Percentiles rank a stretch among this genome's conserved stretches.
Evolutionary conservation across 2,329 filamentous ascomycete genomes (phyloP).

Genomic region (Ramichloridium luteum): DNA sequence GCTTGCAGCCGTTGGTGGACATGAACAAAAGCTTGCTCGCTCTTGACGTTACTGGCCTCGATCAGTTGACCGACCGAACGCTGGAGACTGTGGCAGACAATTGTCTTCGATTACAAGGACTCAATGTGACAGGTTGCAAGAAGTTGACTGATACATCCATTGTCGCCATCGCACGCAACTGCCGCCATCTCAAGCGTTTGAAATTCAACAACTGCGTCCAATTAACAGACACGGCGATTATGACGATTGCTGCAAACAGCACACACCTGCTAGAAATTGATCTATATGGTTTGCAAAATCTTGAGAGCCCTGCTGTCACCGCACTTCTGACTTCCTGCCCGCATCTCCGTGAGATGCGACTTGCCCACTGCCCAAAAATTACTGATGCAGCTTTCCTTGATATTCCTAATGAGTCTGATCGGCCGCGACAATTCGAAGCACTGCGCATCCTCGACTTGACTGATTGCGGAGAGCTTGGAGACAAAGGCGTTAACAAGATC

Average conservation of each 20-base stretch:
- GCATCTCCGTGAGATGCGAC: conserved; percentile 77
- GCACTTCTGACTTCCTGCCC: conserved; percentile 65
- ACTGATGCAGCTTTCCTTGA: conserved; percentile 79
- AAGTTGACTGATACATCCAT: conserved; percentile 80
- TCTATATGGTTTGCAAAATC: conserved; percentile 67
- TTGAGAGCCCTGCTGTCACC: conserved; percentile 75
- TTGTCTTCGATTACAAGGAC: conserved; percentile 73
- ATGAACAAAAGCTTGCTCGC: conserved; percentile 74
- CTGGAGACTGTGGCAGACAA: conserved; percentile 66
- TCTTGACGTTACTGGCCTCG: conserved; percentile 75
- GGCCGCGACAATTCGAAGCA: conserved; percentile 53
- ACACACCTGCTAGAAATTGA: conserved; percentile 94
- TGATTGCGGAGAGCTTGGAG: conserved; percentile 70
- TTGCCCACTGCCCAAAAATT: conserved; percentile 74
- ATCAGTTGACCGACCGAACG: conserved; percentile 68
- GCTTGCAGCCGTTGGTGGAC: conserved; percentile 65
- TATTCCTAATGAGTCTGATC: conserved; percentile 51
- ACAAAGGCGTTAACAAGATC: conserved; percentile 78
- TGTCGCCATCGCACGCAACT: conserved; percentile 65
- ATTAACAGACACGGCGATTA: conserved; percentile 67
- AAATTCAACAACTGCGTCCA: conserved; percentile 91
- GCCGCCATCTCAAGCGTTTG: conserved; percentile 78
- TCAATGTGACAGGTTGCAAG: conserved; percentile 82
- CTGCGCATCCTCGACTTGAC: conserved; percentile 89
- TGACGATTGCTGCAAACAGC: conserved; percentile 78